Evolutionary conservation across 139 green algal species (phyloP).

Genomic region (Chlorella ohadii): DNA sequence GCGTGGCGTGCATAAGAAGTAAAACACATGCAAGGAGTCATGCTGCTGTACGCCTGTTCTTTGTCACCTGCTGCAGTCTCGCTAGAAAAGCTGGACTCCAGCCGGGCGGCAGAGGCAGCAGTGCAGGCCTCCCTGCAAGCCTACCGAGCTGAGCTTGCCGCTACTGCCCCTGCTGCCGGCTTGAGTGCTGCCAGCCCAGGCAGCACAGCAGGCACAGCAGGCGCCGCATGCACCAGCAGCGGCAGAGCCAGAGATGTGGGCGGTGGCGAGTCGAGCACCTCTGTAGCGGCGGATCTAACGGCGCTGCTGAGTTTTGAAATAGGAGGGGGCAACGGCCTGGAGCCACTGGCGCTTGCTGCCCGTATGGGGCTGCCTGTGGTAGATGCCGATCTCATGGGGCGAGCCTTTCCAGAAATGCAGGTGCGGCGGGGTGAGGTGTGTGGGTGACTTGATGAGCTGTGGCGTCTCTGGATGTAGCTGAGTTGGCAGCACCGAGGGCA

Average conservation of each 20-base stretch:
- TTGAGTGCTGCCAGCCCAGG: neutral
- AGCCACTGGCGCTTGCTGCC: conserved; percentile 47
- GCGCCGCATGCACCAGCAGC: neutral
- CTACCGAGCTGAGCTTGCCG: neutral
- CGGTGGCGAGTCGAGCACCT: neutral
- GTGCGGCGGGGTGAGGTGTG: neutral
- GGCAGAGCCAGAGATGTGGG: neutral
- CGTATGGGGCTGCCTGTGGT: conserved; percentile 50
- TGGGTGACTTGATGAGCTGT: neutral
- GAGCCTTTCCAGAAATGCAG: conserved; percentile 62
- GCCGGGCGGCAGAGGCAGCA: conserved; percentile 40
- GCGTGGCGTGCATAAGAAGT: no score
- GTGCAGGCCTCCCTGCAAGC: neutral
- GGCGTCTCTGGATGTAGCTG: no score
- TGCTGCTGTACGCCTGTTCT: no score
- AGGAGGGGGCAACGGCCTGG: conserved; percentile 55
- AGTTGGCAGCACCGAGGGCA: no score
- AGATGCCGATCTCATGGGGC: conserved; percentile 60
- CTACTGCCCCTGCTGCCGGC: neutral
- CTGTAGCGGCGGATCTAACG: neutral
- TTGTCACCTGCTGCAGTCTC: no score
- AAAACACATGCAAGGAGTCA: no score
- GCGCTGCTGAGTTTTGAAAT: conserved; percentile 33
- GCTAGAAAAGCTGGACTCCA: conserved; percentile 55
- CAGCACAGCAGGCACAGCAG: neutral